A percentile compares a stretch with the other conserved stretches of the same genome.
These are phyloP conservation scores for Trametes cubensis DNA, from an alignment of 768 basidiomycete species.

Conservation along the genomic window DNA sequence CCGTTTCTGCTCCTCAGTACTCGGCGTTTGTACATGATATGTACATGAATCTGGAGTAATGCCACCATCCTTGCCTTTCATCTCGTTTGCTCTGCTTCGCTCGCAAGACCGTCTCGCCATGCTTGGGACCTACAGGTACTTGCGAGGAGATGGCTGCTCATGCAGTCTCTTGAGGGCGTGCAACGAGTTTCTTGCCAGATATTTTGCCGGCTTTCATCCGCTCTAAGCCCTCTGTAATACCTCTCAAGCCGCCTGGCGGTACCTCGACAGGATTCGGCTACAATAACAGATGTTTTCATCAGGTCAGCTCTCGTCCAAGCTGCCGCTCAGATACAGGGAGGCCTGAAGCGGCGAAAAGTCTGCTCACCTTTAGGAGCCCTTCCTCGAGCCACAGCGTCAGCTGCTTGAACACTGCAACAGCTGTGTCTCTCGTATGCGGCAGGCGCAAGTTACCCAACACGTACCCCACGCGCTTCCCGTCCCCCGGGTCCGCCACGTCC, in stretches of 20 bases:
- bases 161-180: constrained; percentile 41
- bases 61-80: not conserved
- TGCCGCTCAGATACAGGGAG: too few species aligned
- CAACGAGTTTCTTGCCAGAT: constrained; percentile 47
- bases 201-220: constrained; percentile 40
- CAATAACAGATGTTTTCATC: not conserved
- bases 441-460: constrained; percentile 20
- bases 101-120: too few species aligned
- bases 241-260: constrained; percentile 43
- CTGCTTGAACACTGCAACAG: constrained; percentile 19
- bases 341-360: too few species aligned
- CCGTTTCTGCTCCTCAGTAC: not conserved
- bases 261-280: constrained; percentile 47
- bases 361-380: constrained; percentile 28
- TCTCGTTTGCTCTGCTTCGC: not conserved
- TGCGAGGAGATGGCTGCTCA: constrained; percentile 5
- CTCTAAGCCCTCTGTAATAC: constrained; percentile 42
- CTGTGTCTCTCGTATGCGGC: constrained; percentile 16
- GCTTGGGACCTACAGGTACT: not conserved
- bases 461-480: constrained; percentile 23
- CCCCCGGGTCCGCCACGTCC: constrained; percentile 6
- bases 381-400: constrained; percentile 23
- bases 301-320: too few species aligned
- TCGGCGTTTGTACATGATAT: constrained; percentile 11
- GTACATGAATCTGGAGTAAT: constrained; percentile 15